Evolutionary conservation across 169 alveolate genomes (phyloP).

Genomic region (Babesia gibsoni): DNA sequence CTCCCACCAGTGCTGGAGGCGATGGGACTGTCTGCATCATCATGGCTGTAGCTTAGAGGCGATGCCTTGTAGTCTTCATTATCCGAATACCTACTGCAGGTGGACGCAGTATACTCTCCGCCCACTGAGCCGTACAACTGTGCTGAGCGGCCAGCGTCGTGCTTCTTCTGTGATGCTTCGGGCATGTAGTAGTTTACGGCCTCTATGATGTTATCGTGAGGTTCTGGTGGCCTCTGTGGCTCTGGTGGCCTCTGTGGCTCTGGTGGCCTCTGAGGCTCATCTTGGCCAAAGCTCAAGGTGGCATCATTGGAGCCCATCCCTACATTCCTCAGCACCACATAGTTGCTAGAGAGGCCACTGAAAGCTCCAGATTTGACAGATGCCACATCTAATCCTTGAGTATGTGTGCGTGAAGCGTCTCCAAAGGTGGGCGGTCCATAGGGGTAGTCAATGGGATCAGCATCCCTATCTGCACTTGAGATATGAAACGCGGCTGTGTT

Average conservation of each 20-base stretch:
- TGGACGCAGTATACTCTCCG: constrained; percentile 42
- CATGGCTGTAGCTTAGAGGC: background rate
- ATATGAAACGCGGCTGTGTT: no score
- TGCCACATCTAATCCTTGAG: background rate
- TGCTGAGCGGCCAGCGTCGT: background rate
- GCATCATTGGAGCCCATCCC: constrained; percentile 6
- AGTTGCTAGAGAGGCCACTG: background rate
- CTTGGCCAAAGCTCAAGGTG: constrained; percentile 49
- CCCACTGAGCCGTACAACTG: constrained; percentile 12
- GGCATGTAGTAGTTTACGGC: constrained; percentile 53
- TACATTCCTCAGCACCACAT: constrained; percentile 30
- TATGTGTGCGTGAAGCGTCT: background rate
- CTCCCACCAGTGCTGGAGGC: constrained; percentile 1
- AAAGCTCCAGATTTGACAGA: background rate
- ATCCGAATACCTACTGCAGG: constrained; percentile 5
- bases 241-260: background rate
- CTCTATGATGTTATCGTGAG: constrained; percentile 2
- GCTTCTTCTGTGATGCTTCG: background rate
- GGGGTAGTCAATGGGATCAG: no score
- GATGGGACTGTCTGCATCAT: background rate
- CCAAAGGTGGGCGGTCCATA: constrained; percentile 31
- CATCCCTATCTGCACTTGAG: no score
- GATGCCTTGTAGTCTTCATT: background rate
- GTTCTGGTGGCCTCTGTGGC: no score
- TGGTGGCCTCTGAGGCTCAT: background rate